Evolutionary conservation across 768 basidiomycete genomes (phyloP), one percentile per base, ranked within the genome.

Genomic region (Russula ochroleuca): DNA sequence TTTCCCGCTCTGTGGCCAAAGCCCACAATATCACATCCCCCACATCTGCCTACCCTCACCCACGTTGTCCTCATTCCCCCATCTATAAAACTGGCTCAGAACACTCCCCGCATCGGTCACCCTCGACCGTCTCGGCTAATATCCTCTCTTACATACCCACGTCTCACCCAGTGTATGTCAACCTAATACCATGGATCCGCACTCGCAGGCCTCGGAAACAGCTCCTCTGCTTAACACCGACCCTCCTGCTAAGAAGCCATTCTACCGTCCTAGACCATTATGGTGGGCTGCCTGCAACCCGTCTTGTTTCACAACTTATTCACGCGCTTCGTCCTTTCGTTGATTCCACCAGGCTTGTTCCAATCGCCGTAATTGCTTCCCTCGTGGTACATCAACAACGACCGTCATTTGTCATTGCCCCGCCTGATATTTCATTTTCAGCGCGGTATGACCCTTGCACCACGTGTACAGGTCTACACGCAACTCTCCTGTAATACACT

Each of bases 381-480:
- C 79, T 91, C 70, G 83, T 86, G 70, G 90, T 90, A 69, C 65
- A 81, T 77, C 5, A 35, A 23, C 19, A n/a, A 23, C 31, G 47
- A 17, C 25, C 35, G 35, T 33, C 40, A 17, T 38, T 54, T 15
- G 56, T 48, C 43, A 57, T 5, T 19, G 52, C 31, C 13, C 15
- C 15, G 60, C 28, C 61, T 25, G 25, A 62, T 56, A 47, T 63
- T 57, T 66, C 65, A 48, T 8, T 53, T 56, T 8, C 66, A 92
- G 90, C 86, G 90, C 28, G 89, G 90, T 38, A 85, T 92, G 75
- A 91, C 89, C 1, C 78, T 88, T 73, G 85, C 88, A 41, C 85
- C 89, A 13, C 83, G 89, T 61, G 86, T 92, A 51, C 85, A 90
- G 72, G 86, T 92, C 33, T 91, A 85, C 77, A 90, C 85, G 49